Evolutionary conservation across 140 eudicot species (phyloP).

Genomic region (Senecio squalidus): DNA sequence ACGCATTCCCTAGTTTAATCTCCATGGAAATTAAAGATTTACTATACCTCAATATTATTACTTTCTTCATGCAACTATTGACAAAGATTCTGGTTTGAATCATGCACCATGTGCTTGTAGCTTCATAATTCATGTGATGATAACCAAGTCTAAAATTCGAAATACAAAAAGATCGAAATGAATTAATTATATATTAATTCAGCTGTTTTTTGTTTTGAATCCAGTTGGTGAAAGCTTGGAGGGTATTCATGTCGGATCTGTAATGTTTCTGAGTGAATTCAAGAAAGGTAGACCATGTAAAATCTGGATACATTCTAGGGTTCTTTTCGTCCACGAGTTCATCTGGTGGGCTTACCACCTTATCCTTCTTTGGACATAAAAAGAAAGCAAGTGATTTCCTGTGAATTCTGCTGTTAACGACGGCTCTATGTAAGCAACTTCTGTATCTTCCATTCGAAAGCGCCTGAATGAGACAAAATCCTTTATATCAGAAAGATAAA

Average conservation of each 20-base stretch:
- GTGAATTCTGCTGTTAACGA: constrained; percentile 70
- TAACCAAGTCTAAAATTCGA: not conserved
- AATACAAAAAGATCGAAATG: not conserved
- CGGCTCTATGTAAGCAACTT: constrained; percentile 94
- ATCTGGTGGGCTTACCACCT: constrained; percentile 78
- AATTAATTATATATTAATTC: no score
- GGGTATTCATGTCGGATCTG: constrained; percentile 92
- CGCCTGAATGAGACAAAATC: constrained; percentile 48
- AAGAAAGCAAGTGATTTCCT: constrained; percentile 93
- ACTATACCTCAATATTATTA: not conserved
- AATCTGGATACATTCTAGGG: constrained; percentile 86
- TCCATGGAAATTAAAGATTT: not conserved
- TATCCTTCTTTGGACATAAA: constrained; percentile 78
- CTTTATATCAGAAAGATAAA: not conserved
- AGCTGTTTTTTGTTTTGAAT: constrained; percentile 37
- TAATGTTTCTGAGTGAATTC: constrained; percentile 93
- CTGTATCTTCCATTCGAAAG: constrained; percentile 87
- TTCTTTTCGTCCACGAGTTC: constrained; percentile 70
- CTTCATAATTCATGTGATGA: not conserved
- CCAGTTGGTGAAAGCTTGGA: constrained; percentile 71
- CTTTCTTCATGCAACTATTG: constrained; percentile 11
- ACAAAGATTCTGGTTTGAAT: no score
- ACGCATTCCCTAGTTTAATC: not conserved
- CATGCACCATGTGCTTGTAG: not conserved
- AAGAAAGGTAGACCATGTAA: constrained; percentile 66